Conservation (phyloP, 164 flowering plant genomes). For the Tetracentron sinense region DNA sequence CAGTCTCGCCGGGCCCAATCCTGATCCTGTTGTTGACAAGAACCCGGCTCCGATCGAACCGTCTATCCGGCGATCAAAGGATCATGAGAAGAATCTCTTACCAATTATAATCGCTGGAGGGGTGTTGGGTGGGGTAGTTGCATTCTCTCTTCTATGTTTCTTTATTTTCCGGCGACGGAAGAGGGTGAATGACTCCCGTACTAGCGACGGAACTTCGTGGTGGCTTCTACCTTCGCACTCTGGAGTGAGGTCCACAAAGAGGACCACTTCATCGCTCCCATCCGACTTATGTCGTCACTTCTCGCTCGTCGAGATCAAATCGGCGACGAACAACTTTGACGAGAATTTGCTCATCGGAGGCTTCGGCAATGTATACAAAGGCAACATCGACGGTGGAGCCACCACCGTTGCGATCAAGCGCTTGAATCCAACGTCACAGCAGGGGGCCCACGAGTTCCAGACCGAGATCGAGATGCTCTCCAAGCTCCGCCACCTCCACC, state of each 20-base stretch:
- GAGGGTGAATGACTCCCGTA: not conserved
- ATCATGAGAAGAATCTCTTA: not conserved
- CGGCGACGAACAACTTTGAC: slow-evolving; percentile 33
- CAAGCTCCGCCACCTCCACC: slow-evolving; percentile 34
- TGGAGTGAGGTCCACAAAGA: not conserved
- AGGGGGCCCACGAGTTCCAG: slow-evolving; percentile 36
- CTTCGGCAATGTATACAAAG: slow-evolving; percentile 45
- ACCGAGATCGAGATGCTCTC: slow-evolving; percentile 43
- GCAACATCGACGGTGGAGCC: slow-evolving; percentile 24
- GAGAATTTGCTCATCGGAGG: slow-evolving; percentile 35
- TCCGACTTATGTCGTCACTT: slow-evolving; percentile 30
- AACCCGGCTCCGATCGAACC: not conserved
- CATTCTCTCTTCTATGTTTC: not conserved
- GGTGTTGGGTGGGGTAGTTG: slow-evolving; percentile 1
- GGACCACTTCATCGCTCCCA: slow-evolving; percentile 11
- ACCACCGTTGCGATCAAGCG: slow-evolving; percentile 41
- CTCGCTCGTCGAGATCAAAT: slow-evolving; percentile 28
- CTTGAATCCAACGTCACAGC: slow-evolving; percentile 21
- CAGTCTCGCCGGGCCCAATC: slow-evolving; percentile 38
- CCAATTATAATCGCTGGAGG: not conserved
- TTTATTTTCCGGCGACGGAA: slow-evolving; percentile 11
- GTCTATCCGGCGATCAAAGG: not conserved
- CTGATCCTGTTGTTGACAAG: slow-evolving; percentile 1
- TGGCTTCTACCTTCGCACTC: not conserved
- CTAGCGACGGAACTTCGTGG: not conserved